These are phyloP conservation scores for Orbilia oligospora DNA, from an alignment of 2,329 filamentous ascomycete species.

Conservation along the genomic window DNA sequence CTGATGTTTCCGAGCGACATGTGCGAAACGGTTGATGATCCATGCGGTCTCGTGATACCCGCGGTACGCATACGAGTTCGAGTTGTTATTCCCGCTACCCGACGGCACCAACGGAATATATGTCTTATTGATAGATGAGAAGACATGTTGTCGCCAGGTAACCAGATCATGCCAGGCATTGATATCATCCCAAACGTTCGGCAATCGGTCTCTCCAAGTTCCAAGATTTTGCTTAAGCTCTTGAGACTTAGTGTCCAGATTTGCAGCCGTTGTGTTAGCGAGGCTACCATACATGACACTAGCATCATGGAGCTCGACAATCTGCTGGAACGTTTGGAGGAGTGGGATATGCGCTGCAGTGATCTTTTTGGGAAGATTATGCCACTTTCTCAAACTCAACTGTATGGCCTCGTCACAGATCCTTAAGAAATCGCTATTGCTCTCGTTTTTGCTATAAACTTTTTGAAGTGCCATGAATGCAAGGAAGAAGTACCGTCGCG, in stretches of 20 bases:
- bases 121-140: constrained; percentile 94
- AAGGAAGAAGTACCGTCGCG: constrained; percentile 94
- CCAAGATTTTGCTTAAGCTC: constrained; percentile 94
- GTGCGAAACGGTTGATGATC: constrained; percentile 99
- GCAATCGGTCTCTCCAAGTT: constrained; percentile 94
- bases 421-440: constrained; percentile 83
- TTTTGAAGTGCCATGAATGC: constrained; percentile 98
- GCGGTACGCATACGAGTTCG: constrained; percentile 94
- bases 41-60: constrained; percentile 99
- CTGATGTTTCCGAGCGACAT: constrained; percentile 96
- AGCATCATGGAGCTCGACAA: constrained; percentile 97
- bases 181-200: constrained; percentile 99
- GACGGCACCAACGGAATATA: constrained; percentile 88
- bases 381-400: constrained; percentile 97
- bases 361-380: constrained; percentile 92
- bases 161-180: constrained; percentile 99
- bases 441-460: constrained; percentile 89
- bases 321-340: constrained; percentile 95
- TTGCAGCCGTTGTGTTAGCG: constrained; percentile 83
- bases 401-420: constrained; percentile 98
- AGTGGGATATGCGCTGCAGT: constrained; percentile 96
- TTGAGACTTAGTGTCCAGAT: constrained; percentile 93
- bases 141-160: constrained; percentile 99
- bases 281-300: constrained; percentile 96
- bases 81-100: constrained; percentile 72